A percentile compares a stretch with the other conserved stretches of the same genome.
These are phyloP conservation scores for Streptanthus diversifolius DNA, from an alignment of 345 rosid genomes.

Conservation along the genomic window DNA sequence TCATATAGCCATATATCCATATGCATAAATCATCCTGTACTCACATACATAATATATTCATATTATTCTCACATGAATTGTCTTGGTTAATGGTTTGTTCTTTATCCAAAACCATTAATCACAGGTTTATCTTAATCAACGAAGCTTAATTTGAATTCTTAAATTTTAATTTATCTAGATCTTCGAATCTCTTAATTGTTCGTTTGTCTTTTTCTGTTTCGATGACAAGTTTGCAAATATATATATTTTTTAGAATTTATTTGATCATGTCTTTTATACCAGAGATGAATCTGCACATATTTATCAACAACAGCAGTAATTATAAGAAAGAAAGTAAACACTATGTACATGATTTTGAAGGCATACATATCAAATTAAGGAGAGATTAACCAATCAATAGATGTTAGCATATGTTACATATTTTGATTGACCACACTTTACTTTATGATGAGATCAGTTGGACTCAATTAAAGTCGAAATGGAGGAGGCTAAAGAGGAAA, in stretches of 20 bases:
- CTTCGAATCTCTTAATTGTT: neutral
- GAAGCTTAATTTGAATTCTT: neutral
- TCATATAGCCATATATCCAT: neutral
- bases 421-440: neutral
- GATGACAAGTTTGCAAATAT: neutral
- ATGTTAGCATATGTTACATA: neutral
- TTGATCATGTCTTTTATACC: neutral
- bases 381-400: neutral
- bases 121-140: neutral
- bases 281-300: neutral
- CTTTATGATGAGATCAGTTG: slow-evolving; percentile 41
- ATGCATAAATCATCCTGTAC: neutral
- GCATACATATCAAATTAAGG: neutral
- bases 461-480: slow-evolving; percentile 67
- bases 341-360: neutral
- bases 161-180: neutral
- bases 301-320: neutral
- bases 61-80: neutral
- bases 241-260: neutral
- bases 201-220: neutral
- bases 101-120: neutral
- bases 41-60: neutral
- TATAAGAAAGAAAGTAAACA: neutral
- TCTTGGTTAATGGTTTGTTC: neutral
- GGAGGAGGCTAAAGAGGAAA: slow-evolving; percentile 74